Evolutionary conservation across 2,329 filamentous ascomycete species (phyloP), one percentile per base, ranked within the genome.

Genomic region (Penicillium hordei): DNA sequence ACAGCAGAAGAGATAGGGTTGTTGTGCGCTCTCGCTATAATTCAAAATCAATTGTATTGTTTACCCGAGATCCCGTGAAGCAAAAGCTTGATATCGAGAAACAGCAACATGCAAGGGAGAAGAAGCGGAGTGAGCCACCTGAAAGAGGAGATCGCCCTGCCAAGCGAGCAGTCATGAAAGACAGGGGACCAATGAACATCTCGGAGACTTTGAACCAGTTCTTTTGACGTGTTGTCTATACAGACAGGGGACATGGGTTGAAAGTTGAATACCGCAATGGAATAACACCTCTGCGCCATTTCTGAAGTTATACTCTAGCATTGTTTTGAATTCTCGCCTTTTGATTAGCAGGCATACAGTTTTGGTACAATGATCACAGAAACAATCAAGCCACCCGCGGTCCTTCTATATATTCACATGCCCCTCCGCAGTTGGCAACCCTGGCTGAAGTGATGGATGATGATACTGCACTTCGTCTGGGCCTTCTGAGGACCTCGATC

Each of bases 151-250:
- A 27, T 31, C 51, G 49, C 39, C 49, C 54, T 33, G 5, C 23
- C 43, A 54, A 57, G 29, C 38, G 56, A 36, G 33, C 36, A 15
- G 34, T 56, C 12, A 59, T 59, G 57, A 59, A 58, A 39, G 54
- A 58, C 6, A 50, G 43, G 25, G 34, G 43, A 23, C 15, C 40
- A 4, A 45, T 31, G 17, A 49, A 60, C 17, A 45, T 53, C 3
- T 48, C 52, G 2, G 21, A 40, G 42, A 53, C 51, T 21, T 40
- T 43, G 36, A 43, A 46, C 23, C 56, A 52, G 12, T 49, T 52
- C n/a, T 57, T 57, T n/a, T 57, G 21, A 57, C n/a, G 27, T 13
- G 12, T 40, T 34, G 5, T 9, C 10, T 31, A 21, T 9, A 21
- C 29, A 29, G 15, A 6, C 27, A 43, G 21, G 8, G 23, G 27